Percentiles rank a stretch among this genome's conserved stretches.
phyloP scores from a whole-genome alignment of 257 asterid genomes.

The Nicotiana attenuata region DNA sequence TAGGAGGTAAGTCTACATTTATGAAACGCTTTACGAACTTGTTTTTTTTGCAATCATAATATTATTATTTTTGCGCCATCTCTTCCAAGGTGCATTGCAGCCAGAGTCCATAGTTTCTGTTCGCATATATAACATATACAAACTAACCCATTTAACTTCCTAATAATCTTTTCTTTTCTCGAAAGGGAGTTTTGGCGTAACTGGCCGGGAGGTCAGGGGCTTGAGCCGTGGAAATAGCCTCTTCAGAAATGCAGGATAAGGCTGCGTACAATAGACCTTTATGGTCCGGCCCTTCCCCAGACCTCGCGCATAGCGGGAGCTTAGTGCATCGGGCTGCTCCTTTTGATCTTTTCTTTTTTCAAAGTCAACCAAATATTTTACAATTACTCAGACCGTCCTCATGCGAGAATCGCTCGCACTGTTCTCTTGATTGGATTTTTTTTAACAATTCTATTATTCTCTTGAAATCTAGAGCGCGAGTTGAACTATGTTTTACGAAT shows the following conservation, averaged over 20 bases:
- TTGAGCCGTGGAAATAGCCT: no score
- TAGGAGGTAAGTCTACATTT: constrained; percentile 48
- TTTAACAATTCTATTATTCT: neutral
- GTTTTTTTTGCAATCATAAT: neutral
- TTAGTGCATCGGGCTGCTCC: no score
- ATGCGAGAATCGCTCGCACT: neutral
- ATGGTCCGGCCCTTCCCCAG: no score
- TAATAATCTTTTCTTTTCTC: neutral
- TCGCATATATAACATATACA: neutral
- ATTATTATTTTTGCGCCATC: neutral
- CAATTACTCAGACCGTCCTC: neutral
- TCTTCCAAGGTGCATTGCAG: neutral
- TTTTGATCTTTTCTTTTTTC: no score
- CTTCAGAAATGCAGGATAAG: no score
- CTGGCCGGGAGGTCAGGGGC: no score
- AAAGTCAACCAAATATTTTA: neutral
- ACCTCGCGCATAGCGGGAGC: no score
- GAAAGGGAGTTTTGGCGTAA: neutral
- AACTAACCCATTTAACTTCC: neutral
- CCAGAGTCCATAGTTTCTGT: neutral
- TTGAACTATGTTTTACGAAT: neutral
- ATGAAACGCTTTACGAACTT: neutral
- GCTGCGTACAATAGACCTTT: no score
- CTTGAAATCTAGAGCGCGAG: neutral
- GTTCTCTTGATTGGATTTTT: neutral